A percentile compares a stretch with the other conserved stretches of the same genome.
These are phyloP conservation scores for Aureobasidium leucospermi DNA, from an alignment of 2,329 filamentous ascomycete genomes.

Conservation along the genomic window DNA sequence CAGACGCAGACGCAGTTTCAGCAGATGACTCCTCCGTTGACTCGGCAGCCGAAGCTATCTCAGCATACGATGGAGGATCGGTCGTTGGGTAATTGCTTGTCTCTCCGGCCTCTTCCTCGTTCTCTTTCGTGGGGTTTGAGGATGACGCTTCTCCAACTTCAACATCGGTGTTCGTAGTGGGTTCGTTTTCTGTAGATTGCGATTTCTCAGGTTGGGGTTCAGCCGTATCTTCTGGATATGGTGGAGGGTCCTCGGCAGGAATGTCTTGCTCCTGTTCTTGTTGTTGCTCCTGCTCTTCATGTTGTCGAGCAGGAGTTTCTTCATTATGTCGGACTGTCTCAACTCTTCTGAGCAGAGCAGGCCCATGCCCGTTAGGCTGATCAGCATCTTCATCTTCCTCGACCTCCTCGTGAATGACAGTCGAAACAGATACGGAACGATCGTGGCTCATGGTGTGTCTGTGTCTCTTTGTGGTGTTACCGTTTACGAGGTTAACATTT, in stretches of 20 bases:
- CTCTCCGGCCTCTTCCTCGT: neutral
- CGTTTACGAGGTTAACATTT: slow-evolving; percentile 44
- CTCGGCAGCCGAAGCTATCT: neutral
- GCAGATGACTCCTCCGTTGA: neutral
- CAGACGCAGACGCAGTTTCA: neutral
- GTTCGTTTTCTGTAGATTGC: neutral
- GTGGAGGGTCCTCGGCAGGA: slow-evolving; percentile 3
- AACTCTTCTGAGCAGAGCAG: neutral
- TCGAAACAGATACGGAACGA: slow-evolving; percentile 64
- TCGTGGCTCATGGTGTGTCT: slow-evolving; percentile 69
- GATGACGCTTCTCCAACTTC: neutral
- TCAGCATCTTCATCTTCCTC: slow-evolving; percentile 48
- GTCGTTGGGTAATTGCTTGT: neutral
- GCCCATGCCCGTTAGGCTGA: neutral
- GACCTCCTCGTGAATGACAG: slow-evolving; percentile 75
- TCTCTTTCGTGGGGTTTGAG: neutral
- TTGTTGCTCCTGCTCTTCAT: neutral
- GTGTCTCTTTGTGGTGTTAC: slow-evolving; percentile 72
- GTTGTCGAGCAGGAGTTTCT: neutral
- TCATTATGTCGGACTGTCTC: neutral
- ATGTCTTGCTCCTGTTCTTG: neutral
- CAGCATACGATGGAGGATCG: neutral
- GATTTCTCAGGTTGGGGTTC: slow-evolving; percentile 22
- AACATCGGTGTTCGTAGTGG: neutral
- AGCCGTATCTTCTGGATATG: slow-evolving; percentile 15